Evolutionary conservation across 176 grass and related monocot genomes (phyloP), one percentile per base, ranked within the genome.

Genomic region (Musa beccarii): DNA sequence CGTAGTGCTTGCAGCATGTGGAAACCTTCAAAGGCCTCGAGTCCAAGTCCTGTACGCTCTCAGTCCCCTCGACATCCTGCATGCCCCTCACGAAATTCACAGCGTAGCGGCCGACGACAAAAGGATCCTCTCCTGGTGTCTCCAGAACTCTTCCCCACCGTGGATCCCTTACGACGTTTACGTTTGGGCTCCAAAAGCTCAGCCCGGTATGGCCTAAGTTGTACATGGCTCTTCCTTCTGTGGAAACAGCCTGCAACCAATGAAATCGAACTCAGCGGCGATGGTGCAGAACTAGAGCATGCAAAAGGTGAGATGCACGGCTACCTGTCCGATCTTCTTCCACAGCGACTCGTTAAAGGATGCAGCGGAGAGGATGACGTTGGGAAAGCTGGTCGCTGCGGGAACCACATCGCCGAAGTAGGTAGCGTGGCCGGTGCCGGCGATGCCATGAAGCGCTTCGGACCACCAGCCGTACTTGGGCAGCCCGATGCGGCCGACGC

Each of bases 371-470:
- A 82, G 79, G 77, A 89, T 89, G 63, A 79, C 79, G 66, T 81
- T 85, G 80, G 88, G 88, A 79, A 92, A 92, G 17, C 84, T 87
- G 56, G 90, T 89, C 81, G 85, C 86, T 14, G 81, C 72, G 73
- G 86, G 82, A 73, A 89, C 89, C 53, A 66, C 69, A 74, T 80
- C 79, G 75, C 89, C 84, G 66, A 15, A 19, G 56, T 85, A 55
- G 66, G 0, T 26, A 53, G 86, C 87, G 49, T 84, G 81, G 1
- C 88, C 84, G 14, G 64, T 75, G 79, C 49, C 77, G 65, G 78
- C 76, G 68, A 87, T 49, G 20, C 84, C 84, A 34, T 90, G 90
- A 29, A 92, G 83, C 6, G 87, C 86, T 81, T 92, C 90, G 1
- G 81, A 83, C 90, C 90, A 92, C 88, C 88, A 90, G 28, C 63